Conservation (phyloP, 805 yeast species). For the Hermanozyma aechmeae region DNA sequence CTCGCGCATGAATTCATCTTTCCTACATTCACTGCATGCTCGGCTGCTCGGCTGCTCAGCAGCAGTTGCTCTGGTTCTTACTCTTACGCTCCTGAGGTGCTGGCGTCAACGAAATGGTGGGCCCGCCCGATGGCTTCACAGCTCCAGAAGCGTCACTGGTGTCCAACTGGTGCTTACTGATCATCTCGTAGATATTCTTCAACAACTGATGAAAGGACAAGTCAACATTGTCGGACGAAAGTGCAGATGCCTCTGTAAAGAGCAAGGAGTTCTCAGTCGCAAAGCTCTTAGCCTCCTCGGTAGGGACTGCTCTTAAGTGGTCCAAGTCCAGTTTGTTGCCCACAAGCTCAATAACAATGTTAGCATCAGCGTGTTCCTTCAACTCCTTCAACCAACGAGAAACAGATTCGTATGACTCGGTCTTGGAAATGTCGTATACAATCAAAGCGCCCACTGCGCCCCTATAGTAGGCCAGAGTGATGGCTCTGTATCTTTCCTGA, state of each 20-base stretch:
- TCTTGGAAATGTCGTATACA: constrained; percentile 90
- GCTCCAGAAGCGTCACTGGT: constrained; percentile 54
- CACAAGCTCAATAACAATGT: constrained; percentile 87
- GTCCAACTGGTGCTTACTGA: constrained; percentile 86
- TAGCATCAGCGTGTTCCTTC: constrained; percentile 87
- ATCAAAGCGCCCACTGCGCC: constrained; percentile 98
- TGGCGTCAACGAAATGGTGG: constrained; percentile 87
- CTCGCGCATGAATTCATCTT: no score
- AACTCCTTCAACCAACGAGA: constrained; percentile 86
- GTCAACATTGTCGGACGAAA: constrained; percentile 91
- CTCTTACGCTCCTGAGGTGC: constrained; percentile 74
- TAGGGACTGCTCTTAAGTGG: constrained; percentile 92
- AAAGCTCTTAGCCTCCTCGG: constrained; percentile 93
- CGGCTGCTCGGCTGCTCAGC: constrained; percentile 32
- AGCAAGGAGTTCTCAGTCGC: constrained; percentile 86
- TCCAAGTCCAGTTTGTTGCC: constrained; percentile 89
- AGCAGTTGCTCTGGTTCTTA: constrained; percentile 56
- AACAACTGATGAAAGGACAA: constrained; percentile 87
- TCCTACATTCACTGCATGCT: no score
- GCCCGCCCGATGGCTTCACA: constrained; percentile 67
- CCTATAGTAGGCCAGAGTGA: constrained; percentile 93
- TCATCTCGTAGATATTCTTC: constrained; percentile 90
- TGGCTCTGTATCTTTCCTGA: constrained; percentile 96
- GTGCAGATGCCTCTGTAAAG: constrained; percentile 93
- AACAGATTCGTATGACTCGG: constrained; percentile 77